Conservation (phyloP, 768 basidiomycete species). For the Lanmaoa rubissima region DNA sequence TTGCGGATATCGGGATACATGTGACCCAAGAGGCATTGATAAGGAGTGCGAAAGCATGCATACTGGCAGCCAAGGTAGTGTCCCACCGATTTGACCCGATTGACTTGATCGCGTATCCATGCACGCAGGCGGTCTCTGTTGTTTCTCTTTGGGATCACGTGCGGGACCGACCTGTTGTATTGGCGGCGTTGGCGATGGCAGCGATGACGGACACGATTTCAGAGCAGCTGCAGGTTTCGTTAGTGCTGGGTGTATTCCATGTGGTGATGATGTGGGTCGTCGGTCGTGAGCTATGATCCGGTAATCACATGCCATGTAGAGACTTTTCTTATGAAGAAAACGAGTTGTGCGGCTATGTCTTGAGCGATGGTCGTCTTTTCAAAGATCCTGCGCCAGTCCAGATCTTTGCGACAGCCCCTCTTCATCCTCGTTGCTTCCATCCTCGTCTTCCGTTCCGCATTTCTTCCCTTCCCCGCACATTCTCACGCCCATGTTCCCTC, state of each 20-base stretch:
- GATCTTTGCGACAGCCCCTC: constrained; percentile 29
- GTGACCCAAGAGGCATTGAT: constrained; percentile 21
- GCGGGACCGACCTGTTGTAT: constrained; percentile 25
- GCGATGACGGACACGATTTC: constrained; percentile 48
- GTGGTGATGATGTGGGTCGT: constrained; percentile 27
- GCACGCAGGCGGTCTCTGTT: constrained; percentile 25
- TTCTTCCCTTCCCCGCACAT: constrained; percentile 52
- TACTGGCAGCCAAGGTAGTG: constrained; percentile 37
- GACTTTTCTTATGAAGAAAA: neutral
- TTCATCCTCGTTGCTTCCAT: constrained; percentile 44
- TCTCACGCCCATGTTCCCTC: constrained; percentile 49
- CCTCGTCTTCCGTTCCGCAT: constrained; percentile 50
- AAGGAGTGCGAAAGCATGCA: constrained; percentile 34
- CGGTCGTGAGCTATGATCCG: neutral
- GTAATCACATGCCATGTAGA: constrained; percentile 12
- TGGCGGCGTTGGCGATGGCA: constrained; percentile 32
- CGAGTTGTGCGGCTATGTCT: neutral
- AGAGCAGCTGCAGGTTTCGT: constrained; percentile 37
- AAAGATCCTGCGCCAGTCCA: neutral
- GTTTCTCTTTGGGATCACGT: constrained; percentile 20
- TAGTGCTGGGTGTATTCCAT: constrained; percentile 42
- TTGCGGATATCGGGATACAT: neutral
- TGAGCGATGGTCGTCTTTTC: constrained; percentile 20
- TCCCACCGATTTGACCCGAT: neutral
- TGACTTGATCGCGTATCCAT: neutral